A percentile compares a stretch with the other conserved stretches of the same genome.
phyloP scores from a whole-genome alignment of 441 rosid genomes.

The Gossypium davidsonii region DNA sequence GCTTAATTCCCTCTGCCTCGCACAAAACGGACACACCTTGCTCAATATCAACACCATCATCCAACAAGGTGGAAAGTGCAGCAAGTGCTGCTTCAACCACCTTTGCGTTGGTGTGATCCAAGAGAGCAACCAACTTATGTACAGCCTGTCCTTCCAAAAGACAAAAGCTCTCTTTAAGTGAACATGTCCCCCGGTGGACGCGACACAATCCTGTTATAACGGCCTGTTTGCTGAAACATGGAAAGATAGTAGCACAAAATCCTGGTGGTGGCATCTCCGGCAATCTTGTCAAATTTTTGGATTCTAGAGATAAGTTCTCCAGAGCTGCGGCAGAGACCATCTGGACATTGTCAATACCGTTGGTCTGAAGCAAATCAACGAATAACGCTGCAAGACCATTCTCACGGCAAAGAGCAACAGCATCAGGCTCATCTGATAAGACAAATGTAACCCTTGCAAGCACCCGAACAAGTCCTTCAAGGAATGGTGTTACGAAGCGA shows the following conservation, averaged over 20 bases:
- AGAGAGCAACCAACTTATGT: conserved; percentile 71
- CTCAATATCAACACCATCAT: conserved; percentile 72
- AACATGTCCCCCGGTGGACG: conserved; percentile 79
- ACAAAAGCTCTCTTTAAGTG: conserved; percentile 71
- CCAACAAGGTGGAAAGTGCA: conserved; percentile 71
- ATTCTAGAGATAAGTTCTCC: conserved; percentile 79
- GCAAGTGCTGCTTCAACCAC: conserved; percentile 91
- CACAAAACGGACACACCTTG: conserved; percentile 58
- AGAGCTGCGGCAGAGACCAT: conserved; percentile 81
- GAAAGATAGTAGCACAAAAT: conserved; percentile 53
- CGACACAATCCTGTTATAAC: conserved; percentile 66
- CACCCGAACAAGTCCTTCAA: conserved; percentile 82
- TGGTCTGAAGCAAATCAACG: conserved; percentile 66
- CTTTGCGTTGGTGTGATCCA: conserved; percentile 77
- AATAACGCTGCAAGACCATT: conserved; percentile 57
- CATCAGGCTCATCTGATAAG: conserved; percentile 53
- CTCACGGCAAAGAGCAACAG: conserved; percentile 62
- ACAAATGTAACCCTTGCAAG: conserved; percentile 80
- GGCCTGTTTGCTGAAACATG: conserved; percentile 66
- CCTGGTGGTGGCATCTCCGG: conserved; percentile 65
- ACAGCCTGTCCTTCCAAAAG: conserved; percentile 78
- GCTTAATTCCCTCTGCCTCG: conserved; percentile 60
- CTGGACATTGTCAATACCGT: conserved; percentile 76
- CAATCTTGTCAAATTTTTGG: conserved; percentile 52
- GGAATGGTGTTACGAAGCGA: conserved; percentile 66